Evolutionary conservation across 129 eudicot genomes (phyloP).

Genomic region (Smallanthus sonchifolius): DNA sequence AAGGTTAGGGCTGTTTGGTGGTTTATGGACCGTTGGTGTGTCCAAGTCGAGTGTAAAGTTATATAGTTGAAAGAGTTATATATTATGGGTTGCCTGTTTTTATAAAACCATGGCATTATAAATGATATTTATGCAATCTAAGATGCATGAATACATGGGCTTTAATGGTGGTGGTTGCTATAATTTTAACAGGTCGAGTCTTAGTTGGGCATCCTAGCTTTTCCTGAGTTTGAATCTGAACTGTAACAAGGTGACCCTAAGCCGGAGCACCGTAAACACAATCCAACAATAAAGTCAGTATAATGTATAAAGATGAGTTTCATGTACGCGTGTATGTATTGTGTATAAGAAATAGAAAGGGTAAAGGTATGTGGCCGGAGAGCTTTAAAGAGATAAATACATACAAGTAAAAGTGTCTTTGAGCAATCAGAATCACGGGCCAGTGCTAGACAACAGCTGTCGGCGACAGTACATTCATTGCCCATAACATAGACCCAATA

Average conservation of each 20-base stretch:
- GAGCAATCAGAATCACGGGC: not conserved
- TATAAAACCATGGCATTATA: not conserved
- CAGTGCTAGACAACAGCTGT: not conserved
- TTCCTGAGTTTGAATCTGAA: too few species aligned
- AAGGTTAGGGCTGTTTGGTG: constrained; percentile 16
- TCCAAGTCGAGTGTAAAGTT: constrained; percentile 29
- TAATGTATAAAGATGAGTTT: too few species aligned
- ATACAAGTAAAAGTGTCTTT: too few species aligned
- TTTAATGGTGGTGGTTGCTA: not conserved
- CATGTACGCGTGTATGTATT: too few species aligned
- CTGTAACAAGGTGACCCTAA: not conserved
- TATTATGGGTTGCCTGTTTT: constrained; percentile 2
- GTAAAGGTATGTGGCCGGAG: too few species aligned
- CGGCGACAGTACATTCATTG: not conserved
- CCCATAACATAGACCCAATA: constrained; percentile 15
- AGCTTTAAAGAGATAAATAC: too few species aligned
- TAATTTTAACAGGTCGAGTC: too few species aligned
- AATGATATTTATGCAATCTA: not conserved
- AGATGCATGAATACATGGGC: not conserved
- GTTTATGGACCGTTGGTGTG: constrained; percentile 19
- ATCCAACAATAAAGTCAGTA: too few species aligned
- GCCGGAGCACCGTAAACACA: too few species aligned
- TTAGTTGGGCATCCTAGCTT: too few species aligned
- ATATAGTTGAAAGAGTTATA: constrained; percentile 24
- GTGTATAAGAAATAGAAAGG: too few species aligned